Evolutionary conservation across 1,284 basidiomycete genomes (phyloP), one percentile per base, ranked within the genome.

Genomic region (Microbotryum scabiosae): DNA sequence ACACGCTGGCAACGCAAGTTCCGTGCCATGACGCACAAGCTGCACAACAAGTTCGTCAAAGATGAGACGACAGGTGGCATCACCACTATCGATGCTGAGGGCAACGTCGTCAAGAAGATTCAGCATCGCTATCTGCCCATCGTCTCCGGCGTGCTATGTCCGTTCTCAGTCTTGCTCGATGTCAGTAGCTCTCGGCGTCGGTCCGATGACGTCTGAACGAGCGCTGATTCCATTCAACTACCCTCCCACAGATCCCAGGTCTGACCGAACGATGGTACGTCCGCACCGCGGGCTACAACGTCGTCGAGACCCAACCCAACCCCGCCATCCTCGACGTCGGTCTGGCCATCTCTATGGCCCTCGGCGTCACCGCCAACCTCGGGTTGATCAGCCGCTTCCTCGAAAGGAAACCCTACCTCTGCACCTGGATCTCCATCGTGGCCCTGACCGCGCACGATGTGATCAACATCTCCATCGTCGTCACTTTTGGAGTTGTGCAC

Each of bases 141-240:
- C 57, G 63, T 88, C 23, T 82, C 84, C 10, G 87, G 87, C 9
- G 76, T 87, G 20, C 70, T 85, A 41, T 83, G 88, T 21, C 87
- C 87, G 0, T 87, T 90, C 69, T 81, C 83, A 18, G 87, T 91
- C 61, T 78, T 91, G 21, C 79, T 91, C 30, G 87, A 66, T 44
- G 60, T 65, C 26, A 54, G 62, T 53, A 18, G 25, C 25, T 16
- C 32, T 14, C 28, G 0, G 0, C 16, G 6, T 8, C 12, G 5
- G 36, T 48, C 7, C 14, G 49, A 57, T 6, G 1, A 4, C 20
- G 9, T 36, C 21, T 47, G 57, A 52, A 8, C 25, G 20, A 25
- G 16, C 3, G 16, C 21, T 16, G 18, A 10, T 5, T 2, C 8
- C 23, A 20, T 51, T 18, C 25, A 5, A 12, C 30, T 12, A 10